Evolutionary conservation across 192 early-diverging fungal species (phyloP).

Genomic region (Paraglomus occultum): DNA sequence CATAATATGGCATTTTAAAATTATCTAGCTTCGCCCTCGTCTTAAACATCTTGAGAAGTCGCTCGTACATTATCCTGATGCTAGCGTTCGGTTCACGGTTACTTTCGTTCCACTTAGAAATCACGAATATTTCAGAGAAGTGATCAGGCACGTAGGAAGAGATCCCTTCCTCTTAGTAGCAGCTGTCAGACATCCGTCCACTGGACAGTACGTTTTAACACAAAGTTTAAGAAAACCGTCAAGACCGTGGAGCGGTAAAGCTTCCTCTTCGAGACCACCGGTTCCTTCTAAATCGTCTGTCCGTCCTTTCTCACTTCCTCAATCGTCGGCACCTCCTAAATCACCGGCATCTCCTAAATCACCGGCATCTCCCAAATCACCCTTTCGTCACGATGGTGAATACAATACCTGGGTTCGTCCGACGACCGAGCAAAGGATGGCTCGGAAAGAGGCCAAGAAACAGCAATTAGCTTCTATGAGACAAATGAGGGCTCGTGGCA

Average conservation of each 20-base stretch:
- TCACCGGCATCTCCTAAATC: background rate
- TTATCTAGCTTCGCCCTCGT: background rate
- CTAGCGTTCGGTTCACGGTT: constrained; percentile 8
- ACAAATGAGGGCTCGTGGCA: background rate
- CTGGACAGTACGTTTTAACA: background rate
- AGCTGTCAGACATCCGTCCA: background rate
- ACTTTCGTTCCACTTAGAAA: background rate
- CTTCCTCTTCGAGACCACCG: background rate
- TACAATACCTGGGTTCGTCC: background rate
- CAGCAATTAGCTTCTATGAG: background rate
- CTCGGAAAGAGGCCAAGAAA: constrained; percentile 13
- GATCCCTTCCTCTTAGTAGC: background rate
- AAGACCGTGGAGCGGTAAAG: background rate
- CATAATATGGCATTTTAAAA: background rate
- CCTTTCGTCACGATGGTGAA: background rate
- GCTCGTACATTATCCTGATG: constrained; percentile 29
- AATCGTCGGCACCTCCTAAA: background rate
- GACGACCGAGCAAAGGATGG: background rate
- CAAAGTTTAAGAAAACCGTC: background rate
- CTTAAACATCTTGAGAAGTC: background rate
- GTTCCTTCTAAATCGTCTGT: background rate
- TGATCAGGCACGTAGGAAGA: background rate
- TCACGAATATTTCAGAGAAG: constrained; percentile 10
- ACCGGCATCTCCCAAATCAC: background rate
- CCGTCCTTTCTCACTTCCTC: background rate